Evolutionary conservation across 1,284 basidiomycete genomes (phyloP).

Genomic region (Ceratobasidium sp.): DNA sequence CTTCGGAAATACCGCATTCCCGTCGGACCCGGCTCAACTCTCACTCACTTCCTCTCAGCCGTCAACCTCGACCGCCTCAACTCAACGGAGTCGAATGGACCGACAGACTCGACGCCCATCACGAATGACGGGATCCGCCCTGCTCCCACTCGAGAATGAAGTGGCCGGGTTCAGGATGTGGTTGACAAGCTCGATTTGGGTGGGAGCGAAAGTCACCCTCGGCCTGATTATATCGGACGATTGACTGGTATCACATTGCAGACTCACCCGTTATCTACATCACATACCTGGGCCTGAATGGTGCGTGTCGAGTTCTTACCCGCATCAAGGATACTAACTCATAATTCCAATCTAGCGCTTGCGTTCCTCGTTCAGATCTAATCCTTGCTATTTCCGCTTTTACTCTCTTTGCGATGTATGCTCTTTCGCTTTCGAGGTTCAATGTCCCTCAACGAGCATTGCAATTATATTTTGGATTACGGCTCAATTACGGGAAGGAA

Average conservation of each 20-base stretch:
- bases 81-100: no score
- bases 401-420: conserved; percentile 88
- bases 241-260: conserved; percentile 53
- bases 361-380: conserved; percentile 92
- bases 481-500: no score
- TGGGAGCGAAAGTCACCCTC: conserved; percentile 72
- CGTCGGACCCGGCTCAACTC: no score
- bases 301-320: conserved; percentile 58
- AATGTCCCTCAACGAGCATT: conserved; percentile 86
- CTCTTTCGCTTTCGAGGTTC: conserved; percentile 86
- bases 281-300: conserved; percentile 88
- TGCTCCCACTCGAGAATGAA: conserved; percentile 77
- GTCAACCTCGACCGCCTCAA: no score
- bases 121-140: no score
- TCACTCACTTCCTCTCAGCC: no score
- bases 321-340: conserved; percentile 22
- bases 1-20: conserved; percentile 78
- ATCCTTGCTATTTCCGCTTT: conserved; percentile 85
- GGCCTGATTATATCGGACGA: no score
- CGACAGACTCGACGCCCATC: no score
- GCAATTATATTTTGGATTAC: conserved; percentile 74
- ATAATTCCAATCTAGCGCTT: conserved; percentile 67
- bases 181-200: conserved; percentile 72
- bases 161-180: no score
- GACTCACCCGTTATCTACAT: conserved; percentile 86